These are phyloP conservation scores for Bryum argenteum DNA, from an alignment of 225 moss, liverwort and hornwort species.

Conservation along the genomic window DNA sequence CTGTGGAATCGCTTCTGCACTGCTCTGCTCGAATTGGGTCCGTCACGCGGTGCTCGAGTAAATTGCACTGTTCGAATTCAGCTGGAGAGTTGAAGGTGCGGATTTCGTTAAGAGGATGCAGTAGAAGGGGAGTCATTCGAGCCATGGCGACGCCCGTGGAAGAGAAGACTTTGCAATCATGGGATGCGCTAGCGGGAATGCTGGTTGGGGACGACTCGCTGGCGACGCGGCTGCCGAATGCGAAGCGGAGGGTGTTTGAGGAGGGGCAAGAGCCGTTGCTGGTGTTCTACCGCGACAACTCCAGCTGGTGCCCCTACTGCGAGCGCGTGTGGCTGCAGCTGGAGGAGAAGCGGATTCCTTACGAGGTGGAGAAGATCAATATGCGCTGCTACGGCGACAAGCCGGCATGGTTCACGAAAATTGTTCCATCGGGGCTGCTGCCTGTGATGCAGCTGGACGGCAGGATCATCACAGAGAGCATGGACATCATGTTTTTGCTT, in stretches of 20 bases:
- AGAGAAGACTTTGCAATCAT: constrained; percentile 48
- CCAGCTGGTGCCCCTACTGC: constrained; percentile 90
- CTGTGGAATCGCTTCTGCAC: constrained; percentile 22
- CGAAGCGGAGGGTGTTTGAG: constrained; percentile 59
- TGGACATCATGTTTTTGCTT: constrained; percentile 81
- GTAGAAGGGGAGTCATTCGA: background rate
- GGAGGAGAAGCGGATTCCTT: constrained; percentile 81
- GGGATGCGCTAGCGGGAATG: constrained; percentile 61
- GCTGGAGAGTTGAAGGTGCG: background rate
- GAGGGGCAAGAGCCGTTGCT: constrained; percentile 52
- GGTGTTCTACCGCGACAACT: constrained; percentile 80
- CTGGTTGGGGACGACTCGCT: constrained; percentile 20
- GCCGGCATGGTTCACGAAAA: constrained; percentile 73
- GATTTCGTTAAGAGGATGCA: too few relatives aligned
- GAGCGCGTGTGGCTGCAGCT: constrained; percentile 90
- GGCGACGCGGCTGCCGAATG: constrained; percentile 51
- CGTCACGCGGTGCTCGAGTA: background rate
- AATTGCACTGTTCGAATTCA: background rate
- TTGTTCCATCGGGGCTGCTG: constrained; percentile 83
- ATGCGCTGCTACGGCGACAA: constrained; percentile 90
- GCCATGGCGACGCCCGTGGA: constrained; percentile 40
- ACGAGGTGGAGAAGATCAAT: constrained; percentile 79
- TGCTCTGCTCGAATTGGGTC: constrained; percentile 7
- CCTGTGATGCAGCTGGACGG: constrained; percentile 74
- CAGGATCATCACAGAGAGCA: constrained; percentile 62